Evolutionary conservation across 495 filamentous ascomycete genomes (phyloP).

Genomic region (Baudoinia panamericana): DNA sequence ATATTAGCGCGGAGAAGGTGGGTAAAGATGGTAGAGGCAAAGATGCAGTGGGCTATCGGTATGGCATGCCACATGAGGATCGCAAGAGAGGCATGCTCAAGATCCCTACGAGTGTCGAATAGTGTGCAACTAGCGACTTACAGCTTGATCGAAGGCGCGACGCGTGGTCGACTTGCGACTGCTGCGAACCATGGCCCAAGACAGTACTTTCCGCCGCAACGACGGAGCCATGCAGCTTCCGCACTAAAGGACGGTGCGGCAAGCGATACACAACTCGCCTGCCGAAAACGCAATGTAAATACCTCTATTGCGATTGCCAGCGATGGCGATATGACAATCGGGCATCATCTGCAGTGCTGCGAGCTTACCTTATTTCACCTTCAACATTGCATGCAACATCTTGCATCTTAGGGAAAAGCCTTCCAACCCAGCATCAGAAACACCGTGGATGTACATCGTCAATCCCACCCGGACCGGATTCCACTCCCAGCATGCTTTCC

Average conservation of each 20-base stretch:
- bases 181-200: too few relatives aligned
- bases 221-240: too few relatives aligned
- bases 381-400: slow-evolving; percentile 6
- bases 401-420: slow-evolving; percentile 5
- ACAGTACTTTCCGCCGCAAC: too few relatives aligned
- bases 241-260: too few relatives aligned
- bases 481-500: slow-evolving; percentile 28
- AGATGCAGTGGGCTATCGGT: slow-evolving; percentile 43
- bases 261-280: too few relatives aligned
- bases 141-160: neutral
- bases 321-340: too few relatives aligned
- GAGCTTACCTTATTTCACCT: neutral
- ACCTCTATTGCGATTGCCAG: too few relatives aligned
- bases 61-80: slow-evolving; percentile 56
- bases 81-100: slow-evolving; percentile 61
- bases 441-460: neutral
- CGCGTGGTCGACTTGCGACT: too few relatives aligned
- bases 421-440: neutral
- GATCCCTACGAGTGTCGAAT: slow-evolving; percentile 51
- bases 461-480: too few relatives aligned
- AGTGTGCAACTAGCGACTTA: too few relatives aligned
- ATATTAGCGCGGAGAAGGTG: slow-evolving; percentile 46
- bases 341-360: too few relatives aligned
- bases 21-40: slow-evolving; percentile 37
- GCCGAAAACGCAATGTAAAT: too few relatives aligned